These are phyloP conservation scores for Breynia disticha DNA, from an alignment of 441 rosid genomes.

Conservation along the genomic window DNA sequence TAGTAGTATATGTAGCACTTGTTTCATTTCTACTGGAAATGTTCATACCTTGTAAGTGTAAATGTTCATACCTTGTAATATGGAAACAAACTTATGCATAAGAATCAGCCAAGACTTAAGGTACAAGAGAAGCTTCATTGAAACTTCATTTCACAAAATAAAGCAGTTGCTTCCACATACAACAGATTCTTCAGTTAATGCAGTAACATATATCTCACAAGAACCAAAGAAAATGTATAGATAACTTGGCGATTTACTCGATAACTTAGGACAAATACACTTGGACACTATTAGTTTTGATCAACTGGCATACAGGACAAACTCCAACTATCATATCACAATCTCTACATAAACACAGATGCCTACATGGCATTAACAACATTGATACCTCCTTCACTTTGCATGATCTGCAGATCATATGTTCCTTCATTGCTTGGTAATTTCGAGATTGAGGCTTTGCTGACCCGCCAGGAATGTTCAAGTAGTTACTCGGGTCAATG, in stretches of 20 bases:
- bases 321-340: constrained; percentile 42
- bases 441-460: constrained; percentile 14
- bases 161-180: constrained; percentile 13
- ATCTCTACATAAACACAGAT: constrained; percentile 68
- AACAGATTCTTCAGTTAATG: constrained; percentile 6
- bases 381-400: constrained; percentile 50
- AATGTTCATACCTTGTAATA: too few species aligned
- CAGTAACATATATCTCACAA: not conserved
- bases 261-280: constrained; percentile 44
- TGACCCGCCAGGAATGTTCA: constrained; percentile 20
- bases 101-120: not conserved
- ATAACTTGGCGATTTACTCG: constrained; percentile 16
- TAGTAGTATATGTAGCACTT: too few species aligned
- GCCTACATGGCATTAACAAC: constrained; percentile 76
- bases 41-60: too few species aligned
- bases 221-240: constrained; percentile 1
- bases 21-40: too few species aligned
- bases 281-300: constrained; percentile 47
- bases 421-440: constrained; percentile 15
- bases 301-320: constrained; percentile 75
- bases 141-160: constrained; percentile 11
- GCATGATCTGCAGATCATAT: constrained; percentile 57
- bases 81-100: too few species aligned
- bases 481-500: constrained; percentile 34
- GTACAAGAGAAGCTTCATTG: not conserved